phyloP scores from a whole-genome alignment of 495 filamentous ascomycete genomes.

The Neurospora tetrasperma region DNA sequence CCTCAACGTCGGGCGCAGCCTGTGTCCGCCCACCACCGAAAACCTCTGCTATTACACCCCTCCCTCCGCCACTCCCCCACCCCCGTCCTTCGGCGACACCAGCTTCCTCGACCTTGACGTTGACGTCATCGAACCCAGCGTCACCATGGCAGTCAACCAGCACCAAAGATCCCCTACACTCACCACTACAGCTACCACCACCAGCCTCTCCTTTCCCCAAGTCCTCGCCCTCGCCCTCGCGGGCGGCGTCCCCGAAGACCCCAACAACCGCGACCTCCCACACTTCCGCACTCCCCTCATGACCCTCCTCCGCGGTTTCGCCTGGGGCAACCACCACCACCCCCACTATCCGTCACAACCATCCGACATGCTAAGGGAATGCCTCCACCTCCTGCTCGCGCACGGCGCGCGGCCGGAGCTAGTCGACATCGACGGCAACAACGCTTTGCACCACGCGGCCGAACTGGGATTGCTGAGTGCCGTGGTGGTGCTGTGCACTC shows the following conservation, averaged over 20 bases:
- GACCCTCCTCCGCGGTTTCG: not conserved
- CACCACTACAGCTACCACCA: not conserved
- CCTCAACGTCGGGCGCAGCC: no score
- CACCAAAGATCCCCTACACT: not conserved
- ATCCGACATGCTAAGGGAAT: not conserved
- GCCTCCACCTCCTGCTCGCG: not conserved
- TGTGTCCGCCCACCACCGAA: not conserved
- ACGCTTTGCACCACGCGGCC: conserved; percentile 4
- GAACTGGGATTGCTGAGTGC: not conserved
- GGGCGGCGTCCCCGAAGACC: not conserved
- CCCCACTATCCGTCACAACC: not conserved
- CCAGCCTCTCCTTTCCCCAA: not conserved
- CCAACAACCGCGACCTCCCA: not conserved
- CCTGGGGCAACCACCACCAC: not conserved
- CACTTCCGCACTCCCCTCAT: conserved; percentile 1
- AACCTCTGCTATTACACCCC: not conserved
- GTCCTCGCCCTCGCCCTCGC: not conserved
- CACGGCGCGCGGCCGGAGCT: not conserved
- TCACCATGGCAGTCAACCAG: not conserved
- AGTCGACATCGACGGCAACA: conserved; percentile 1
- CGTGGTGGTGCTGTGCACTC: not conserved
- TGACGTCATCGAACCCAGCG: not conserved
- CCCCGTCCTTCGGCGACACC: not conserved
- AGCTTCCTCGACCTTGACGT: not conserved
- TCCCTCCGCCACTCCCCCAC: not conserved